phyloP scores from a whole-genome alignment of 805 yeast genomes.

The Candida pseudoglaebosa region DNA sequence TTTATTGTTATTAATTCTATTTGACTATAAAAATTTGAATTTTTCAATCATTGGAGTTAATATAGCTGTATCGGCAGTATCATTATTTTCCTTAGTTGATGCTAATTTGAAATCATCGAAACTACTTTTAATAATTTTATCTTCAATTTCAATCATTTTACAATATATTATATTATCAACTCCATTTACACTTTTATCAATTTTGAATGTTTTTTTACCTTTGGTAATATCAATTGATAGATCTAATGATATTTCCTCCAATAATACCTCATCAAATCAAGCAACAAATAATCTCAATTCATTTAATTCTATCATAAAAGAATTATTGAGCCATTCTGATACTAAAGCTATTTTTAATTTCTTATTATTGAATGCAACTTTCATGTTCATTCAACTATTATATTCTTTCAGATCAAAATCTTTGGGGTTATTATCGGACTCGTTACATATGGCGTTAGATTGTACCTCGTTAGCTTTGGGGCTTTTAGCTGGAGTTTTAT shows the following conservation, averaged over 20 bases:
- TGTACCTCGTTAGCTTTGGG: constrained; percentile 90
- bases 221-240: constrained; percentile 18
- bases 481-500: constrained; percentile 68
- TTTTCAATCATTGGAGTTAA: constrained; percentile 21
- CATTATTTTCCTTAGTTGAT: constrained; percentile 23
- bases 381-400: constrained; percentile 90
- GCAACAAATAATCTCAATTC: neutral
- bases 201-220: constrained; percentile 15
- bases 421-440: constrained; percentile 85
- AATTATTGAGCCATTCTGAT: constrained; percentile 44
- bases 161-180: constrained; percentile 19
- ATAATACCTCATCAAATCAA: neutral
- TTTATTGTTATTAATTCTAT: constrained; percentile 4
- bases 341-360: constrained; percentile 89
- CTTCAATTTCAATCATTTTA: constrained; percentile 15
- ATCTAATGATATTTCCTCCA: constrained; percentile 5
- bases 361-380: constrained; percentile 76
- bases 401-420: constrained; percentile 93
- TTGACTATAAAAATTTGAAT: constrained; percentile 9
- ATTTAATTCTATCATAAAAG: constrained; percentile 20
- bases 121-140: constrained; percentile 15
- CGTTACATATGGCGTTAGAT: constrained; percentile 94
- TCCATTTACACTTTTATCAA: constrained; percentile 5
- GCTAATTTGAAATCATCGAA: constrained; percentile 14
- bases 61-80: constrained; percentile 20